These are phyloP conservation scores for Kregervanrija fluxuum DNA, from an alignment of 805 yeast species.

Conservation along the genomic window DNA sequence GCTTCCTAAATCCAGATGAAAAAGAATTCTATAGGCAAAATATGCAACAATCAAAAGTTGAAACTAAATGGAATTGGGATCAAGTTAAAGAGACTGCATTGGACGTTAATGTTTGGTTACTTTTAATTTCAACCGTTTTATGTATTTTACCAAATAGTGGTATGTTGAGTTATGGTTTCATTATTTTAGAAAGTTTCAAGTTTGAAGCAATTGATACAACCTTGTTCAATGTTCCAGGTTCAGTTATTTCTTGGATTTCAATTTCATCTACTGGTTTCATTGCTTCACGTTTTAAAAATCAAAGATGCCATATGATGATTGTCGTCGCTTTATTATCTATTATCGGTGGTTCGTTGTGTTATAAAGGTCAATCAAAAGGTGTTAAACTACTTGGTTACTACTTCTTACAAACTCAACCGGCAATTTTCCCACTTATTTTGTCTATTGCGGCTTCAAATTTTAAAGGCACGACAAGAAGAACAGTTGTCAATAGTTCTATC, in stretches of 20 bases:
- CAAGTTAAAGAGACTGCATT: constrained; percentile 46
- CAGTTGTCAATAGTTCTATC: constrained; percentile 45
- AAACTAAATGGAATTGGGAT: constrained; percentile 42
- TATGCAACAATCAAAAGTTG: constrained; percentile 50
- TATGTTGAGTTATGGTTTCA: constrained; percentile 38
- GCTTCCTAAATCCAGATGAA: constrained; percentile 37
- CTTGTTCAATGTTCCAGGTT: constrained; percentile 32
- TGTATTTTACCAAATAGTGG: constrained; percentile 40
- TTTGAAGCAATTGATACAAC: constrained; percentile 26
- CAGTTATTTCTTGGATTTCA: constrained; percentile 29
- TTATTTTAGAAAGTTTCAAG: constrained; percentile 31
- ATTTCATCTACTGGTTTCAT: constrained; percentile 21
- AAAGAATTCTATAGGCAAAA: constrained; percentile 40
- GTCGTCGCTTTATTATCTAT: constrained; percentile 17
- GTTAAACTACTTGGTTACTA: constrained; percentile 27
- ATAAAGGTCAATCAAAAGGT: constrained; percentile 17
- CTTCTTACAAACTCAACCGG: constrained; percentile 21
- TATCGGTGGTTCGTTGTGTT: constrained; percentile 26
- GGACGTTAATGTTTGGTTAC: constrained; percentile 45
- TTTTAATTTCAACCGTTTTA: constrained; percentile 36
- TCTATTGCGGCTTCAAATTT: constrained; percentile 31
- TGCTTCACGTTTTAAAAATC: constrained; percentile 22
- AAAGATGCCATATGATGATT: constrained; percentile 27
- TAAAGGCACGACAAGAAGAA: constrained; percentile 63
- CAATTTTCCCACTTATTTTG: constrained; percentile 18